A percentile compares a stretch with the other conserved stretches of the same genome.
Evolutionary conservation across 2,329 filamentous ascomycete genomes (phyloP).

Genomic region (Paraphoma chrysanthemicola): DNA sequence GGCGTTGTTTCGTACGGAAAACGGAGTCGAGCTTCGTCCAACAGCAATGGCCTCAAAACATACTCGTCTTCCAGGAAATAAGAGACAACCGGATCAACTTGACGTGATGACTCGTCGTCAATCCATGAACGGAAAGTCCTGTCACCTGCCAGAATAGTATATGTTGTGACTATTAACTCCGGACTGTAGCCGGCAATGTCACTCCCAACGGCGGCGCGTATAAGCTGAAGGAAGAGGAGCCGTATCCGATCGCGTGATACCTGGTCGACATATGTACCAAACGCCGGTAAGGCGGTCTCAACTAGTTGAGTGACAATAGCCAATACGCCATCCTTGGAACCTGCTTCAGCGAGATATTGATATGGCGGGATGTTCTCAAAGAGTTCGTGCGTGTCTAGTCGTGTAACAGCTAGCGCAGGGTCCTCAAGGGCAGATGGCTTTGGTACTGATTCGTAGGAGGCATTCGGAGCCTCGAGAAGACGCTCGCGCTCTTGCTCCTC

Average conservation of each 20-base stretch:
- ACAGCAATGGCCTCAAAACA: constrained; percentile 63
- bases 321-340: constrained; percentile 32
- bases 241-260: constrained; percentile 70
- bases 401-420: constrained; percentile 28
- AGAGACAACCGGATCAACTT: constrained; percentile 50
- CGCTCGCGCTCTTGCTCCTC: constrained; percentile 39
- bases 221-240: constrained; percentile 70
- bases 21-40: constrained; percentile 74
- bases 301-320: constrained; percentile 34
- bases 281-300: constrained; percentile 43
- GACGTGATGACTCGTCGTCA: constrained; percentile 21
- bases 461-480: constrained; percentile 28
- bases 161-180: constrained; percentile 71
- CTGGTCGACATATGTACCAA: constrained; percentile 56
- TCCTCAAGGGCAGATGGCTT: constrained; percentile 35
- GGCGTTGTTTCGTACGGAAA: constrained; percentile 88
- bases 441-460: constrained; percentile 16
- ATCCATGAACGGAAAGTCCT: constrained; percentile 45
- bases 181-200: constrained; percentile 72
- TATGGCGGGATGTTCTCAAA: constrained; percentile 34
- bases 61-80: constrained; percentile 63
- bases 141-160: constrained; percentile 67
- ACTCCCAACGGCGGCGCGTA: constrained; percentile 68
- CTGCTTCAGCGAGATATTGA: constrained; percentile 34
- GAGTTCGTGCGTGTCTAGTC: constrained; percentile 31